phyloP scores from a whole-genome alignment of 441 rosid genomes.

The Gossypium schwendimanii region DNA sequence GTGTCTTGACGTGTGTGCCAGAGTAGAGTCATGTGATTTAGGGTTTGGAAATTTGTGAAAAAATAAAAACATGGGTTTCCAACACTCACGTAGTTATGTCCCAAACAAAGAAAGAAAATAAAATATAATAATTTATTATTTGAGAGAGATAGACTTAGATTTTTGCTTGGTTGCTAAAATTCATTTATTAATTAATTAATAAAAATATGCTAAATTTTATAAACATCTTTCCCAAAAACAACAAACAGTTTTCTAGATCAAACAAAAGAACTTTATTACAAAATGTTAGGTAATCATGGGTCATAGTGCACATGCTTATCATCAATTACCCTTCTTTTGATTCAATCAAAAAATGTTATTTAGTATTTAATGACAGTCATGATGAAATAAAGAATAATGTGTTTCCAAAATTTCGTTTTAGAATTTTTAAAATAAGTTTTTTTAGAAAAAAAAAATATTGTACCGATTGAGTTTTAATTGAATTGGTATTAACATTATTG shows the following conservation, averaged over 20 bases:
- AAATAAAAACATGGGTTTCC: slow-evolving; percentile 7
- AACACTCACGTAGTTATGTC: slow-evolving; percentile 30
- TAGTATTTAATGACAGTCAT: too few species aligned
- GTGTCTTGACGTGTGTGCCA: slow-evolving; percentile 36
- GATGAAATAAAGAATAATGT: too few species aligned
- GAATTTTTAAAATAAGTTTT: too few species aligned
- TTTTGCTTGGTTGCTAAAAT: slow-evolving; percentile 14
- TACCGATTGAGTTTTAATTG: too few species aligned
- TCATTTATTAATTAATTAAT: not conserved
- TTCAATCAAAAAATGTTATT: not conserved
- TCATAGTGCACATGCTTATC: slow-evolving; percentile 8
- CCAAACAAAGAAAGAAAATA: slow-evolving; percentile 22
- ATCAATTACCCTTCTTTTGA: not conserved
- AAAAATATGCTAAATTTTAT: not conserved
- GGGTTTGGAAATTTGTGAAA: not conserved
- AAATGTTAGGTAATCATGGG: not conserved
- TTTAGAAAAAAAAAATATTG: too few species aligned
- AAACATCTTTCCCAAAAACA: not conserved
- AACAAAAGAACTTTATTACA: not conserved
- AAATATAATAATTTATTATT: slow-evolving; percentile 12
- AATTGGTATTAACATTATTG: too few species aligned
- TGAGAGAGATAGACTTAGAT: slow-evolving; percentile 2
- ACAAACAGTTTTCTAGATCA: not conserved
- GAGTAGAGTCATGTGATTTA: slow-evolving; percentile 34
- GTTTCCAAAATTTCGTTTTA: too few species aligned